phyloP scores from a whole-genome alignment of 352 stramenopile genomes.

The Peronosclerospora sorghi region DNA sequence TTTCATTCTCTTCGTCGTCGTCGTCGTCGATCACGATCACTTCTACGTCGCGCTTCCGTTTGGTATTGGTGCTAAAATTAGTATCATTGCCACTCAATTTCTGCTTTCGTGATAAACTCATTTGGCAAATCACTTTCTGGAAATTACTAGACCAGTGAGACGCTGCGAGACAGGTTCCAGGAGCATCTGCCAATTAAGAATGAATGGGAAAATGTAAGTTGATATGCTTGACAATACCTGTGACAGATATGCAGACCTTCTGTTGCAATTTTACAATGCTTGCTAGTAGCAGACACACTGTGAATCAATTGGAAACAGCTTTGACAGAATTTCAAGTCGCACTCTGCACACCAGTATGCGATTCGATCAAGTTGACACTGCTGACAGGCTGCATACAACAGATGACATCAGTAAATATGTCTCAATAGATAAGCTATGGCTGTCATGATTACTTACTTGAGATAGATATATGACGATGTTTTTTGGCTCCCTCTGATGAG shows the following conservation, averaged over 20 bases:
- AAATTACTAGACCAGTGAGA: slow-evolving; percentile 40
- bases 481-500: slow-evolving; percentile 4
- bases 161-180: slow-evolving; percentile 27
- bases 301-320: slow-evolving; percentile 44
- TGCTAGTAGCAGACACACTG: slow-evolving; percentile 17
- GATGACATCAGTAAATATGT: neutral
- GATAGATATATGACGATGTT: slow-evolving; percentile 13
- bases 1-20: slow-evolving; percentile 2
- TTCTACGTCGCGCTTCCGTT: slow-evolving; percentile 48
- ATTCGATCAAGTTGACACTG: slow-evolving; percentile 42
- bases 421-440: neutral
- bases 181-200: slow-evolving; percentile 21
- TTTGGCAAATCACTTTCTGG: slow-evolving; percentile 25
- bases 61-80: slow-evolving; percentile 9
- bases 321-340: slow-evolving; percentile 52
- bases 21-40: slow-evolving; percentile 52
- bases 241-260: slow-evolving; percentile 21
- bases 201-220: neutral
- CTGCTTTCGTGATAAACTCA: slow-evolving; percentile 14
- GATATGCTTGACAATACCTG: neutral
- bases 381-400: slow-evolving; percentile 31
- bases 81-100: neutral
- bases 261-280: slow-evolving; percentile 28
- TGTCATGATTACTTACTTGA: slow-evolving; percentile 20
- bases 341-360: slow-evolving; percentile 42